These are phyloP conservation scores for Fomitopsis schrenkii DNA, from an alignment of 1,284 basidiomycete species.

Conservation along the genomic window DNA sequence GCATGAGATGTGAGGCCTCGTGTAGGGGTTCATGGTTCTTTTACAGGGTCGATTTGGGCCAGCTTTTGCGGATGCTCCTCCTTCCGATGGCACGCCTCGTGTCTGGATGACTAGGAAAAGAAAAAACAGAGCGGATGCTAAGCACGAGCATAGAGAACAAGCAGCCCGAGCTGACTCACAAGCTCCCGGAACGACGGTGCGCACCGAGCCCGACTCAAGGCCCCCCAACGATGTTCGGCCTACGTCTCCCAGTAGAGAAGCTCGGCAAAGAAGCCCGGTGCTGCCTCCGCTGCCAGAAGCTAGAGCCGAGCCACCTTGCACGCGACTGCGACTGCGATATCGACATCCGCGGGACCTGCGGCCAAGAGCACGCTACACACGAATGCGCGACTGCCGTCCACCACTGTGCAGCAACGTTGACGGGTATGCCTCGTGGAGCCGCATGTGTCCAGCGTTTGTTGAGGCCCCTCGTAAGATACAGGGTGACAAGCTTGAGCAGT, in stretches of 20 bases:
- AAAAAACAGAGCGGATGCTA: neutral
- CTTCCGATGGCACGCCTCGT: neutral
- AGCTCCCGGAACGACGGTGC: neutral
- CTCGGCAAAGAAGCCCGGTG: conserved; percentile 4
- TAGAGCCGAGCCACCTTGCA: conserved; percentile 4
- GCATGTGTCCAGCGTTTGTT: neutral
- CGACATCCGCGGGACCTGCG: conserved; percentile 7
- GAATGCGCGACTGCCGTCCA: neutral
- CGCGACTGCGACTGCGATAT: neutral
- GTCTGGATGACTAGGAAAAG: conserved; percentile 2
- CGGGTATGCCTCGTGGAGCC: neutral
- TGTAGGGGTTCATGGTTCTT: neutral
- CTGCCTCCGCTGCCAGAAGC: conserved; percentile 10
- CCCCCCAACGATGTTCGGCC: neutral
- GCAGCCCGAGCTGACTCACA: neutral
- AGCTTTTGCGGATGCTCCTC: neutral
- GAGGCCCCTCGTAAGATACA: neutral
- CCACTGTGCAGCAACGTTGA: neutral
- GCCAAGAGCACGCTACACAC: neutral
- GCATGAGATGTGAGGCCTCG: too few species aligned
- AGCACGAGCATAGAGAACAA: neutral
- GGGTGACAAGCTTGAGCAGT: neutral
- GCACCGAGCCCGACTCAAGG: neutral
- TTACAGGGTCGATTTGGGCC: conserved; percentile 3
- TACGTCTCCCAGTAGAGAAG: neutral